phyloP scores from a whole-genome alignment of 1,284 basidiomycete genomes.

The Ustilago nuda region DNA sequence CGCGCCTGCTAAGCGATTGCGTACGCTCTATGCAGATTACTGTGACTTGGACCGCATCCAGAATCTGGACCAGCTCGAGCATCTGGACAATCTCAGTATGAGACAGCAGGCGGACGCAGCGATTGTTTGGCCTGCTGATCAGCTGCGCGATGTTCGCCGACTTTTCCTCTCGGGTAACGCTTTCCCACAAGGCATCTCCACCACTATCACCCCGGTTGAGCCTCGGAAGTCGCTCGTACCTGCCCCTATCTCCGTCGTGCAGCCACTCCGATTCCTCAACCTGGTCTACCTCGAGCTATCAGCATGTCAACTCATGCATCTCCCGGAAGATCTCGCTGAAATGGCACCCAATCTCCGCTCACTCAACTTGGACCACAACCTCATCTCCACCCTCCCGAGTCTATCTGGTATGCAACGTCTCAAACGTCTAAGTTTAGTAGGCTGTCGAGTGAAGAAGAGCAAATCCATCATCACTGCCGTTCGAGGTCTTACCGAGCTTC shows the following conservation, averaged over 20 bases:
- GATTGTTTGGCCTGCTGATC: conserved; percentile 76
- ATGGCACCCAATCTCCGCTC: conserved; percentile 88
- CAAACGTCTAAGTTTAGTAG: conserved; percentile 64
- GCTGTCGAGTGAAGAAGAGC: conserved; percentile 58
- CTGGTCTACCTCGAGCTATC: conserved; percentile 93
- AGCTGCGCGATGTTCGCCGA: conserved; percentile 88
- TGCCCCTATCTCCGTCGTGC: conserved; percentile 10
- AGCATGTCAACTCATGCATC: conserved; percentile 82
- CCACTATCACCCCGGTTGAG: conserved; percentile 1
- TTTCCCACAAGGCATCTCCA: conserved; percentile 47
- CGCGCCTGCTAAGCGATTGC: conserved; percentile 77
- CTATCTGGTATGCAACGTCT: conserved; percentile 52
- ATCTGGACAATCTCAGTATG: conserved; percentile 89
- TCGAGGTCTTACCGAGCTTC: conserved; percentile 51
- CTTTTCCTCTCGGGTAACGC: conserved; percentile 89
- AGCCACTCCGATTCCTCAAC: conserved; percentile 76
- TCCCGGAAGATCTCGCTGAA: conserved; percentile 78
- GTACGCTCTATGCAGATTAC: conserved; percentile 92
- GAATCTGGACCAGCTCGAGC: conserved; percentile 74
- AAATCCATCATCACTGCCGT: conserved; percentile 55
- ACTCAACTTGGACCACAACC: conserved; percentile 75
- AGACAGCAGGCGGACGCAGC: conserved; percentile 81
- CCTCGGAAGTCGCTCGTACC: conserved; percentile 16
- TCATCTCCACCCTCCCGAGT: conserved; percentile 54
- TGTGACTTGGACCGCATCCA: conserved; percentile 76